Conservation (phyloP, 192 early-diverging fungal species). For the Backusella westeae region DNA sequence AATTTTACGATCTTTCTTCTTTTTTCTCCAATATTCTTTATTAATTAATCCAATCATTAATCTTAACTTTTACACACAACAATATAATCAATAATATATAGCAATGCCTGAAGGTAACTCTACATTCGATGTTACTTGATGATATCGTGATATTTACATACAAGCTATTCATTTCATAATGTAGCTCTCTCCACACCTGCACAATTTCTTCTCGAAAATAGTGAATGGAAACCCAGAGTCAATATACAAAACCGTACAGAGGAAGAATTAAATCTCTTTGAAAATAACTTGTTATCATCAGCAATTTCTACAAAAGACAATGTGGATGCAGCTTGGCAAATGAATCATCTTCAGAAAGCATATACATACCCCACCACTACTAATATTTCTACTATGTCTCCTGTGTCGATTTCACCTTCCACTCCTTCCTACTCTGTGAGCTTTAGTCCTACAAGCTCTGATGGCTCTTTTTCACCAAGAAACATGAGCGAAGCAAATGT, state of each 20-base stretch:
- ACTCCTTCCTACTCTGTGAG: neutral
- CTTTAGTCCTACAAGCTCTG: neutral
- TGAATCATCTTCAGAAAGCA: neutral
- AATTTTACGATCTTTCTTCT: neutral
- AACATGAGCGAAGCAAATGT: neutral
- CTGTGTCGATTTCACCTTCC: neutral
- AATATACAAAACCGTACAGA: neutral
- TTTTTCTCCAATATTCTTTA: neutral
- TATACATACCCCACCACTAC: neutral
- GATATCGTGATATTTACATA: neutral
- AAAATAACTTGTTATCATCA: neutral
- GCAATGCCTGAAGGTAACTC: neutral
- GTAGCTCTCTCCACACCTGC: constrained; percentile 10
- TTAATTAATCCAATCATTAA: neutral
- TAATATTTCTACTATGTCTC: neutral
- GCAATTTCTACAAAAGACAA: neutral
- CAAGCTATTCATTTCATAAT: neutral
- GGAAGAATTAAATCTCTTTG: constrained; percentile 22
- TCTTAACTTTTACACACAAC: neutral
- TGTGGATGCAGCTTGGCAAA: neutral
- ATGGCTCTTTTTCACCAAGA: neutral
- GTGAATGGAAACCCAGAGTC: constrained; percentile 24
- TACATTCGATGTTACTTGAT: neutral
- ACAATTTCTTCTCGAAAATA: constrained; percentile 17
- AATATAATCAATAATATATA: neutral